phyloP scores from a whole-genome alignment of 148 eudicot genomes.

The Dianthus caryophyllus region DNA sequence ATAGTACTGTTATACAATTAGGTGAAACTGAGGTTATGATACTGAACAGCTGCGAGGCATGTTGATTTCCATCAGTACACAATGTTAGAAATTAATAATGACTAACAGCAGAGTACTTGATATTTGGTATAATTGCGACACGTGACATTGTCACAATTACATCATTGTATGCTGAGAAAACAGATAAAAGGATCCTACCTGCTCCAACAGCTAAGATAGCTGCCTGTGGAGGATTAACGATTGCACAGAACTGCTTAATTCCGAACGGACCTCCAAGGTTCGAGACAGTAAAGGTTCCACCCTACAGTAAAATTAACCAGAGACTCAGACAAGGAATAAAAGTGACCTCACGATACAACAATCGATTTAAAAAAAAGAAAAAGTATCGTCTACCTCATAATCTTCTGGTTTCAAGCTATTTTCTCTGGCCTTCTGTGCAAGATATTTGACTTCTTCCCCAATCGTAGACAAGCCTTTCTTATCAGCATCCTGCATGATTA shows the following conservation, averaged over 20 bases:
- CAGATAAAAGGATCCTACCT: constrained; percentile 34
- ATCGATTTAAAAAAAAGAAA: not conserved
- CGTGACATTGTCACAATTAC: not conserved
- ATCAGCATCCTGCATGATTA: constrained; percentile 75
- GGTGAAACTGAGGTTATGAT: not conserved
- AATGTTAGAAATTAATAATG: no score
- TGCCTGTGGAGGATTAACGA: constrained; percentile 93
- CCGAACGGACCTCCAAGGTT: constrained; percentile 98
- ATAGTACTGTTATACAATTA: not conserved
- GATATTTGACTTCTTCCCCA: constrained; percentile 72
- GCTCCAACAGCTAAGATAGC: constrained; percentile 93
- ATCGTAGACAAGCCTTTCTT: constrained; percentile 41
- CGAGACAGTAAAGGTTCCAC: constrained; percentile 87
- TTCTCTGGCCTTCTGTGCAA: constrained; percentile 89
- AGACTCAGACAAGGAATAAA: not conserved
- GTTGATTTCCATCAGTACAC: not conserved
- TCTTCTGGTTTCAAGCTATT: constrained; percentile 88
- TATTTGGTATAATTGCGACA: no score
- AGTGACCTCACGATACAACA: not conserved
- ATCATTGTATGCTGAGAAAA: not conserved
- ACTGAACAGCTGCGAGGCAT: not conserved
- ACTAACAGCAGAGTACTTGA: no score
- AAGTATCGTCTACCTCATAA: constrained; percentile 58
- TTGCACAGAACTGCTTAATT: constrained; percentile 94
- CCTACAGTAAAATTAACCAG: constrained; percentile 36